Evolutionary conservation across 2,329 filamentous ascomycete genomes (phyloP), one percentile per base, ranked within the genome.

Genomic region (Colletotrichum sp.): DNA sequence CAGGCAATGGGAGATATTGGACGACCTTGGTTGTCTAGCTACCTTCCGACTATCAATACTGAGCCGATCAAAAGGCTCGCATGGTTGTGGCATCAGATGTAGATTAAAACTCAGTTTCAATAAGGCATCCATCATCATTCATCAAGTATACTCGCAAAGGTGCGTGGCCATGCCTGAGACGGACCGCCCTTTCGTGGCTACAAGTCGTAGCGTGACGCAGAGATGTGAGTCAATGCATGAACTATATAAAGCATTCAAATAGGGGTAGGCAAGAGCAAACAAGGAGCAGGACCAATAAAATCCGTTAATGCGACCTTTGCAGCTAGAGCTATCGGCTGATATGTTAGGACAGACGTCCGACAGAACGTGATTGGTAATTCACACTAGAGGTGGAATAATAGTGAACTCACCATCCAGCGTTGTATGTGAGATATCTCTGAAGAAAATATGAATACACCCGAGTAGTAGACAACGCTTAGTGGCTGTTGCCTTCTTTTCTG

Each of bases 401-500:
- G 7, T 21, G 10, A n/a, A 48, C 43, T 21, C n/a, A 13, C 6
- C n/a, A 10, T 12, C 43, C 43, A 10, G n/a, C 10, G 1, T 48
- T 4, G 1, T 21, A 21, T 48, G 18, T 21, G n/a, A 48, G 43
- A 3, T 21, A 13, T 48, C 0, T 48, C 43, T 21, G 18, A 21
- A 13, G n/a, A 48, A 10, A 48, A 3, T 0, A 13, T 21, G 3
- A 48, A 48, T 48, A 48, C 18, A 48, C 3, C 0, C 9, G 3
- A 48, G 43, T 21, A 48, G 39, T 43, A 2, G 5, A 43, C 39
- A 43, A 0, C 9, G 18, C 8, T 1, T 3, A 43, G 39, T n/a
- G 39, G 1, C 0, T 10, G 1, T 10, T 43, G 39, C 9, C 0
- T n/a, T 3, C n/a, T 4, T n/a, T 21, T 48, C n/a, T 13, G 43